These are phyloP conservation scores for Chalciporus pseudorubinellus DNA, from an alignment of 768 basidiomycete species.

Conservation along the genomic window DNA sequence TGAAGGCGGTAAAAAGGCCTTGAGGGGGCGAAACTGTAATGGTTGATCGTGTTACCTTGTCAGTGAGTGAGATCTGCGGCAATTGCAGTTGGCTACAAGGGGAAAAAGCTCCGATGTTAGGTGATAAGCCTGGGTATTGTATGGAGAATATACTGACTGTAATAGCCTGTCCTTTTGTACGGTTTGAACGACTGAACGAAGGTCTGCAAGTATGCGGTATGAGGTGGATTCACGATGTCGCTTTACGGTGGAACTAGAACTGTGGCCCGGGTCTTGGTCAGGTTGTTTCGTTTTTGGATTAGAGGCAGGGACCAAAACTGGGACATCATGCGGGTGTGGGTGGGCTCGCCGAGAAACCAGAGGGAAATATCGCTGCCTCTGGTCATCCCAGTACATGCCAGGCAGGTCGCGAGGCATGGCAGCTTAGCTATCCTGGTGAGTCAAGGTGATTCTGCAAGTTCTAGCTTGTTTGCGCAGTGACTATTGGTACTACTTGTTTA, in stretches of 20 bases:
- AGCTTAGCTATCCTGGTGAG: too few relatives aligned
- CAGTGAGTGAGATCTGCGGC: slow-evolving; percentile 40
- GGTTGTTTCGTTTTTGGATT: slow-evolving; percentile 5
- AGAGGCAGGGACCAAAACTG: background rate
- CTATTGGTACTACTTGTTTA: background rate
- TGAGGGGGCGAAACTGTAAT: slow-evolving; percentile 29
- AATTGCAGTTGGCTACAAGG: slow-evolving; percentile 39
- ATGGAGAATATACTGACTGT: slow-evolving; percentile 21
- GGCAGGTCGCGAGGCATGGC: slow-evolving; percentile 53
- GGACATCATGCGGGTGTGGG: background rate
- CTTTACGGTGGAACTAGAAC: background rate
- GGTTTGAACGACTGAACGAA: slow-evolving; percentile 19
- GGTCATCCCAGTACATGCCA: slow-evolving; percentile 56
- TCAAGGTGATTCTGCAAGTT: too few relatives aligned
- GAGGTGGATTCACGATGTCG: background rate
- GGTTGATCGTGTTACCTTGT: slow-evolving; percentile 26
- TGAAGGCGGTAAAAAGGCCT: slow-evolving; percentile 46
- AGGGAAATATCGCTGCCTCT: slow-evolving; percentile 56
- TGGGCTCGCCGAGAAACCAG: slow-evolving; percentile 34
- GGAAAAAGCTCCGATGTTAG: background rate
- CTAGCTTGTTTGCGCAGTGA: background rate
- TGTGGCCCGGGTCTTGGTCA: background rate
- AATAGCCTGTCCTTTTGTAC: slow-evolving; percentile 22
- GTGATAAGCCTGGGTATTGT: background rate
- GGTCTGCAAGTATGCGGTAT: slow-evolving; percentile 5